Base-by-base conservation (phyloP, 2,329 filamentous ascomycete genomes). In the Dactylellina drechsleri region DNA sequence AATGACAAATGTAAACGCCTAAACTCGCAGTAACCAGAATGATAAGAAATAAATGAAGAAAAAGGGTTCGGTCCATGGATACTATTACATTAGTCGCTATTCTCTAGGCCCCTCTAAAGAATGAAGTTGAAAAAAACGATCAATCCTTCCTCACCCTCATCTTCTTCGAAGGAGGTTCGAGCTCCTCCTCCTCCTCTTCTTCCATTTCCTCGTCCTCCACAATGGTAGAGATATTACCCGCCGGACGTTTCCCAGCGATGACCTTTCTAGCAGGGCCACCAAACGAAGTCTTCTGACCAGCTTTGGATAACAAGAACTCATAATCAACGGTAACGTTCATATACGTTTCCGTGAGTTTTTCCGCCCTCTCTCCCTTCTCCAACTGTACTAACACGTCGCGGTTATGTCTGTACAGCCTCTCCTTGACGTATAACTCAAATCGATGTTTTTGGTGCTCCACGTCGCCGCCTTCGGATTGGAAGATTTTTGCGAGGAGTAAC, bases 341-440 rank as follows among this genome's bases (percentile, higher is more conserved):
- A 20, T 93, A 83, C 0, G 90, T 90, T 77, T 90, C 86, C 58
- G 91, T 87, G 2, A 96, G 84, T 83, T 90, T 92, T 68, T 91
- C 86, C 6, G 91, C 87, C 41, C 91, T 86, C 81, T 94, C 91
- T 0, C 83, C 81, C 4, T 84, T 83, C 65, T 92, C 90, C 47
- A 94, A 83, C 81, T 93, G 89, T 43, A 87, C 86, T 12, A 96
- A 84, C 1, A 87, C 82, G 78, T 93, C 90, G 68, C 86, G 86
- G 79, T 95, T 94, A 79, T 92, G 90, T 52, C 87, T 85, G 80
- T 91, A 93, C 2, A 96, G 84, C 41, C 92, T 85, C 79, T 91
- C 87, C 83, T 95, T 95, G n/a, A 90, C 87, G 49, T 92, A 84
- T 23, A 94, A 81, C 31, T 89, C 85, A 91, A 91, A 96, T 52